phyloP scores from a whole-genome alignment of 768 basidiomycete species.

The Boletus sp. region DNA sequence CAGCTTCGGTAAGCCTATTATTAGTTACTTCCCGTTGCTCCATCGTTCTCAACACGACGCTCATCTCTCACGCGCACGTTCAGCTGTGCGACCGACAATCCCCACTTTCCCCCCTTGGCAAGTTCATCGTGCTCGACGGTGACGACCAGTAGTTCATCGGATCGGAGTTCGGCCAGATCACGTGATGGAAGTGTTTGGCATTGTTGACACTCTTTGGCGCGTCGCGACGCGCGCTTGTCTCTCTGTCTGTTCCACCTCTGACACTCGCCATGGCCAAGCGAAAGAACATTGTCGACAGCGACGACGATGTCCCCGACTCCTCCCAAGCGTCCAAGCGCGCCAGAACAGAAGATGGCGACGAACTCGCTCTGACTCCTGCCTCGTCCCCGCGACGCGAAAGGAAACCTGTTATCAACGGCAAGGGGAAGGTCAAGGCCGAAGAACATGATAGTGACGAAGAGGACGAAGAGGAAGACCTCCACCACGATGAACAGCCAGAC shows the following conservation, averaged over 20 bases:
- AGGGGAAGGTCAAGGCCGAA: conserved; percentile 31
- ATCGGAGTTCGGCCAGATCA: conserved; percentile 4
- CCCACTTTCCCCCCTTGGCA: no score
- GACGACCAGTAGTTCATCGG: not conserved
- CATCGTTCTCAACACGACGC: not conserved
- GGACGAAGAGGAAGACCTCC: conserved; percentile 34
- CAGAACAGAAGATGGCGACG: conserved; percentile 41
- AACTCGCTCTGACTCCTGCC: conserved; percentile 23
- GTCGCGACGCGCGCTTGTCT: conserved; percentile 31
- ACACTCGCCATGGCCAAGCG: conserved; percentile 53
- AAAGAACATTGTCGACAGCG: conserved; percentile 42
- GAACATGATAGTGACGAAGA: conserved; percentile 31
- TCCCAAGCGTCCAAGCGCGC: conserved; percentile 45
- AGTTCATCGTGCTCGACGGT: no score
- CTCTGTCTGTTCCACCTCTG: not conserved
- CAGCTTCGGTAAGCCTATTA: conserved; percentile 18
- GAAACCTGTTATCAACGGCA: conserved; percentile 30
- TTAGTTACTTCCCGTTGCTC: not conserved
- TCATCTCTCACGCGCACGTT: no score
- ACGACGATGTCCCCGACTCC: conserved; percentile 34
- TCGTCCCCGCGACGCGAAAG: conserved; percentile 24
- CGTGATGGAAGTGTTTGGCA: conserved; percentile 20
- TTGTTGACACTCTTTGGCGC: conserved; percentile 14
- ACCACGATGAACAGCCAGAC: conserved; percentile 36
- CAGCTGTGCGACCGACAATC: no score